Evolutionary conservation across 805 yeast species (phyloP).

Genomic region (Lachancea sp.): DNA sequence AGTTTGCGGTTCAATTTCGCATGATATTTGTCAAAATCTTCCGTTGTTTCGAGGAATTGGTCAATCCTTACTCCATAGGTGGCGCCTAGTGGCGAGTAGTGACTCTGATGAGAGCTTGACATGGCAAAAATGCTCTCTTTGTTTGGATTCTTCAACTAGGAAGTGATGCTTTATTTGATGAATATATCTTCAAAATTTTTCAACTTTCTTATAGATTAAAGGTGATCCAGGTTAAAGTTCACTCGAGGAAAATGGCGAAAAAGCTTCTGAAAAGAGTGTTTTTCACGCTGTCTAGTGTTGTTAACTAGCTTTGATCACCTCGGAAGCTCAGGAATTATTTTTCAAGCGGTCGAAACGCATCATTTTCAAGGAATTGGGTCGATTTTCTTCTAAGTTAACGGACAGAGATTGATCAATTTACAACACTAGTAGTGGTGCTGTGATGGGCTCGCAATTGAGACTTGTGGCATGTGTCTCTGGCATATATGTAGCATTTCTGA

Average conservation of each 20-base stretch:
- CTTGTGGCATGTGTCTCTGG: conserved; percentile 43
- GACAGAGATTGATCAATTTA: too few species aligned
- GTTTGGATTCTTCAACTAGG: neutral
- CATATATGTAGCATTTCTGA: conserved; percentile 76
- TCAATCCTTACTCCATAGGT: conserved; percentile 50
- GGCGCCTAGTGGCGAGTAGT: conserved; percentile 31
- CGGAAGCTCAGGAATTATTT: neutral
- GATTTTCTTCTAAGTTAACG: neutral
- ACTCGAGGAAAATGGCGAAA: neutral
- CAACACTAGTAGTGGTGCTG: too few species aligned
- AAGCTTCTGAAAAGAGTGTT: neutral
- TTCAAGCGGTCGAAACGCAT: neutral
- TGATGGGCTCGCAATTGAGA: conserved; percentile 7
- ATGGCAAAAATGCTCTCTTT: neutral
- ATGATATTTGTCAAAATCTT: conserved; percentile 67
- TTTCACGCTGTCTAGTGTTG: neutral
- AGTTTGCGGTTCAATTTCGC: conserved; percentile 53
- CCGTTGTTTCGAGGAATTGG: conserved; percentile 57
- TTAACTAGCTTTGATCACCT: neutral
- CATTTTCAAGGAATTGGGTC: neutral
- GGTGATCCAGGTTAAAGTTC: neutral
- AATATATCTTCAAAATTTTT: neutral
- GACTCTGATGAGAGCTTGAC: conserved; percentile 11
- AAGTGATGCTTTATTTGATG: neutral
- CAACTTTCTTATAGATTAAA: neutral